Conservation (phyloP, 140 eudicot species). For the Oenanthe javanica region DNA sequence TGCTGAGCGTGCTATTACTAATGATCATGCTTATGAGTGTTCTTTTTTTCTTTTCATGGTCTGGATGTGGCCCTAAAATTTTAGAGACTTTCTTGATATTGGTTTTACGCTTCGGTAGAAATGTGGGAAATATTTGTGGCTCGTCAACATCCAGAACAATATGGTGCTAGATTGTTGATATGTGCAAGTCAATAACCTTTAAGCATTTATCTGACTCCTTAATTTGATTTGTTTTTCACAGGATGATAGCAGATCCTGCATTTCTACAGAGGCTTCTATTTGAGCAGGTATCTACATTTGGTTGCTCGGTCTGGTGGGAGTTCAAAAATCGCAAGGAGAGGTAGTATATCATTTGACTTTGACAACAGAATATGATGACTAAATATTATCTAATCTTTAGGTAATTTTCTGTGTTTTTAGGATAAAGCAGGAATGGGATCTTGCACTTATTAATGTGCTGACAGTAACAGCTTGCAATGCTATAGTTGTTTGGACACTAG, state of each 20-base stretch:
- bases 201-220: slow-evolving; percentile 9
- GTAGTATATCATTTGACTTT: slow-evolving; percentile 22
- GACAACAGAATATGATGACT: not conserved
- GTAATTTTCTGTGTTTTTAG: slow-evolving; percentile 1
- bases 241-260: slow-evolving; percentile 99
- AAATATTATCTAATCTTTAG: not conserved
- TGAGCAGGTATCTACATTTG: slow-evolving; percentile 86
- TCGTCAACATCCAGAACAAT: not conserved
- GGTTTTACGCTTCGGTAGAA: not conserved
- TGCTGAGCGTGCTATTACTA: not conserved
- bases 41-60: not conserved
- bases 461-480: slow-evolving; percentile 95
- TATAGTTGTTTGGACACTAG: slow-evolving; percentile 90
- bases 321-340: slow-evolving; percentile 81
- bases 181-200: not conserved
- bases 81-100: not conserved
- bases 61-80: not conserved
- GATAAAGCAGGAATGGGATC: slow-evolving; percentile 86
- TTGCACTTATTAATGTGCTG: slow-evolving; percentile 86
- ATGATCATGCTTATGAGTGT: not conserved
- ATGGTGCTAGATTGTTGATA: not conserved
- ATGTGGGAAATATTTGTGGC: not conserved
- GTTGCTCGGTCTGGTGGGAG: slow-evolving; percentile 87
- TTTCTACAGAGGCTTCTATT: slow-evolving; percentile 69
- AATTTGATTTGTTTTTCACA: slow-evolving; percentile 23